Evolutionary conservation across 2,329 filamentous ascomycete species (phyloP).

Genomic region (Amylocarpus encephaloides): DNA sequence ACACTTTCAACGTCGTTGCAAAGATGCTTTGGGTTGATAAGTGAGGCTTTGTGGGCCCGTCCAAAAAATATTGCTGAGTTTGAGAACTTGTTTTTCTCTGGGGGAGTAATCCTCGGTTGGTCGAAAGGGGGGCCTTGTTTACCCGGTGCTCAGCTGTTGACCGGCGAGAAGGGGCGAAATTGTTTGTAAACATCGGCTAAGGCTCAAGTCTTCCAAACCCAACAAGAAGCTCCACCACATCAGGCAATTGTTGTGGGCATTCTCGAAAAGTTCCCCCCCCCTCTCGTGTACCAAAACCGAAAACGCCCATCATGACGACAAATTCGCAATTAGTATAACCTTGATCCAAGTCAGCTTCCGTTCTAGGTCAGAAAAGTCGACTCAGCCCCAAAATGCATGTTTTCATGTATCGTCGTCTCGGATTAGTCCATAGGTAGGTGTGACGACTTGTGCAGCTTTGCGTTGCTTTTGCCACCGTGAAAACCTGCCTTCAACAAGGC

Average conservation of each 20-base stretch:
- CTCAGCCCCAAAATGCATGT: conserved; percentile 17
- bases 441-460: conserved; percentile 19
- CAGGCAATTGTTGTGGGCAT: conserved; percentile 15
- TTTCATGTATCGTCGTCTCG: conserved; percentile 5
- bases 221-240: conserved; percentile 21
- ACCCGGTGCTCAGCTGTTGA: conserved; percentile 13
- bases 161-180: conserved; percentile 10
- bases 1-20: not conserved
- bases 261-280: conserved; percentile 12
- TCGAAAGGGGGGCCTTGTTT: conserved; percentile 26
- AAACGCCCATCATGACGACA: not conserved
- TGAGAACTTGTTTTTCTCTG: not conserved
- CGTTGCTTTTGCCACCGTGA: conserved; percentile 21
- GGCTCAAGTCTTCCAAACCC: conserved; percentile 14
- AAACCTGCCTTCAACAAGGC: conserved; percentile 9
- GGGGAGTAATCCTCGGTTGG: conserved; percentile 18
- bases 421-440: conserved; percentile 14
- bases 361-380: conserved; percentile 5
- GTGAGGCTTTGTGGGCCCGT: conserved; percentile 3
- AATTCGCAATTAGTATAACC: conserved; percentile 2
- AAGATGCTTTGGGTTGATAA: not conserved
- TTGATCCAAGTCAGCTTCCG: conserved; percentile 19
- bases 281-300: conserved; percentile 1
- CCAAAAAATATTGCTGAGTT: not conserved
- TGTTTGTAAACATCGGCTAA: conserved; percentile 25